phyloP scores from a whole-genome alignment of 345 rosid genomes.

The Euphorbia peplus region DNA sequence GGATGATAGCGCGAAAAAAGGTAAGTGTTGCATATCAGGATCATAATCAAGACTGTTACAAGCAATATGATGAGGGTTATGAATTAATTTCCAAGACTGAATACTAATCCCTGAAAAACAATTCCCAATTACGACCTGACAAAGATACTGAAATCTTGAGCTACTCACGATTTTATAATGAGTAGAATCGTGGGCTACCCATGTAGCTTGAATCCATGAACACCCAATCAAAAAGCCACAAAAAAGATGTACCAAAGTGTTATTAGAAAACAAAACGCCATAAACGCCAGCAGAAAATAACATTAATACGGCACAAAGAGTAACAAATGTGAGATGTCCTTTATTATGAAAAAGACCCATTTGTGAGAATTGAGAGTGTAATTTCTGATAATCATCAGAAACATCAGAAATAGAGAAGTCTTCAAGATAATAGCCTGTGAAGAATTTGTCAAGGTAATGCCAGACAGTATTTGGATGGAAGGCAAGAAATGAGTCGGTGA shows the following conservation, averaged over 20 bases:
- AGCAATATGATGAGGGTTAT: conserved; percentile 54
- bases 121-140: conserved; percentile 59
- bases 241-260: conserved; percentile 32
- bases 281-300: conserved; percentile 32
- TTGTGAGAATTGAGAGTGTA: conserved; percentile 38
- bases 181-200: conserved; percentile 76
- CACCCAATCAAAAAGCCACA: conserved; percentile 42
- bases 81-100: conserved; percentile 57
- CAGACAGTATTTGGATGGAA: conserved; percentile 46
- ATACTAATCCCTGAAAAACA: conserved; percentile 66
- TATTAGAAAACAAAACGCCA: conserved; percentile 34
- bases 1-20: conserved; percentile 51
- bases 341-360: conserved; percentile 53
- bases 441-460: conserved; percentile 46
- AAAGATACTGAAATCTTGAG: conserved; percentile 31
- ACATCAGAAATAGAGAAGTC: conserved; percentile 44
- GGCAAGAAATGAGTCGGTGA: conserved; percentile 53
- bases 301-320: conserved; percentile 25
- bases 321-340: conserved; percentile 23
- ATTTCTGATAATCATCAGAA: conserved; percentile 43
- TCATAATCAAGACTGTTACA: conserved; percentile 55
- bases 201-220: conserved; percentile 61
- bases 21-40: conserved; percentile 65
- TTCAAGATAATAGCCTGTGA: conserved; percentile 44
- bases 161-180: conserved; percentile 46